Evolutionary conservation across 306 rosid genomes (phyloP), one percentile per base, ranked within the genome.

Genomic region (Castanea sativa): DNA sequence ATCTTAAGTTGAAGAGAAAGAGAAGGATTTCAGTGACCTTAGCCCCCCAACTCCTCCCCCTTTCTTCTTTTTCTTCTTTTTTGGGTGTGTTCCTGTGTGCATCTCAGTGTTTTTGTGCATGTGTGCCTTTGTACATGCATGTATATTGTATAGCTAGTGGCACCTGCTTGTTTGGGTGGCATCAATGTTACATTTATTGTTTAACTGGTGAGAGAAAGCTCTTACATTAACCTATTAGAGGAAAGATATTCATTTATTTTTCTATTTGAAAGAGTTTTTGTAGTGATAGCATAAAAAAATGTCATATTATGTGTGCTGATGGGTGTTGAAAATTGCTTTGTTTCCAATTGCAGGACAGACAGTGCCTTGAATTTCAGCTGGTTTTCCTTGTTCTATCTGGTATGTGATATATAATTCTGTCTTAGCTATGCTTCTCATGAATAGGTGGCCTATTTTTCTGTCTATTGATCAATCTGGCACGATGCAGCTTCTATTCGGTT

Each of bases 301-400:
- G 29, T 43, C 10, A 19, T 57, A 13, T 9, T 21, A 3, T 18
- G 73, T 30, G 79, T 79, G 76, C 77, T 83, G 70, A 73, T 76
- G 73, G 68, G 33, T 79, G 21, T 68, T 55, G 27, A 13, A n/a
- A 67, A 35, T n/a, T 6, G 29, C 23, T 33, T 20, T 59, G 21
- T 74, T 83, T 86, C 52, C 30, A 49, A 80, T 76, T 90, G 87
- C 94, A 95, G 99, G 92, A 92, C 99, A 2, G 98, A 95, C 81
- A 95, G 99, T 87, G 99, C 99, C 23, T 60, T 95, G 82, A 95
- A 90, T 89, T 95, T 95, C 67, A 55, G 98, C 76, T 93, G 99
- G 99, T 95, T 95, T 85, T 95, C 93, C 91, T 4, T 95, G 87
- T 90, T 95, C 86, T 95, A 95, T 88, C 27, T 91, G 96, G 99